These are phyloP conservation scores for Aspergillus pseudotamarii DNA, from an alignment of 2,329 filamentous ascomycete species.

Conservation along the genomic window DNA sequence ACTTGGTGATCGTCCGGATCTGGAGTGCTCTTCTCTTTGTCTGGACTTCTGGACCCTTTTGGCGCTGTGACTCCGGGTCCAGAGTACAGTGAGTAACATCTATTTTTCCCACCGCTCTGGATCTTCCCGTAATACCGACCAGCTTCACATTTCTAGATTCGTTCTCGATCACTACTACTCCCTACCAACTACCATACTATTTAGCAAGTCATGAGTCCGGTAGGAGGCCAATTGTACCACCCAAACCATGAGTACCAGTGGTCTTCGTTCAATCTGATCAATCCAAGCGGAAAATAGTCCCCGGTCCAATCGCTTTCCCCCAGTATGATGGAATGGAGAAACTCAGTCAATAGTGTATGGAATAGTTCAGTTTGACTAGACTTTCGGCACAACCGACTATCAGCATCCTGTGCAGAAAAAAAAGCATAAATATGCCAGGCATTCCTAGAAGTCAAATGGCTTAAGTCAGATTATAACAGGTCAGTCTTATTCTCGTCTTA, in stretches of 20 bases:
- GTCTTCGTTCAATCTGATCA: not conserved
- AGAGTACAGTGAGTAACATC: not conserved
- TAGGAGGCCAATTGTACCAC: not conserved
- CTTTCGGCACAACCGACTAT: slow-evolving; percentile 1
- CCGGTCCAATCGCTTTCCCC: not conserved
- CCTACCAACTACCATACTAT: too few species aligned
- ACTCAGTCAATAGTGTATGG: not conserved
- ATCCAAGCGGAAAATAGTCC: not conserved
- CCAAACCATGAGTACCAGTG: not conserved
- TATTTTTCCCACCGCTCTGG: not conserved
- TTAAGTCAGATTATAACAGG: not conserved
- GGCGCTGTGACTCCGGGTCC: not conserved
- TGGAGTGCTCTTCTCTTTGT: slow-evolving; percentile 1
- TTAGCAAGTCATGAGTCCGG: too few species aligned
- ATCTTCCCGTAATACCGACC: not conserved
- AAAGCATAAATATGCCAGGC: not conserved
- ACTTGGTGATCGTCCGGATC: slow-evolving; percentile 3
- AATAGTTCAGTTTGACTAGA: not conserved
- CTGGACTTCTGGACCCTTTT: not conserved
- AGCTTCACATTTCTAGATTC: not conserved
- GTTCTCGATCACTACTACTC: not conserved
- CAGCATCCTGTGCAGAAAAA: not conserved
- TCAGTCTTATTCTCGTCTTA: not conserved
- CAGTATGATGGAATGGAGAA: too few species aligned
- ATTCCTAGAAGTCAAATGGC: not conserved